Base-by-base conservation (phyloP, 805 yeast genomes). In the Lachancea fermentati region DNA sequence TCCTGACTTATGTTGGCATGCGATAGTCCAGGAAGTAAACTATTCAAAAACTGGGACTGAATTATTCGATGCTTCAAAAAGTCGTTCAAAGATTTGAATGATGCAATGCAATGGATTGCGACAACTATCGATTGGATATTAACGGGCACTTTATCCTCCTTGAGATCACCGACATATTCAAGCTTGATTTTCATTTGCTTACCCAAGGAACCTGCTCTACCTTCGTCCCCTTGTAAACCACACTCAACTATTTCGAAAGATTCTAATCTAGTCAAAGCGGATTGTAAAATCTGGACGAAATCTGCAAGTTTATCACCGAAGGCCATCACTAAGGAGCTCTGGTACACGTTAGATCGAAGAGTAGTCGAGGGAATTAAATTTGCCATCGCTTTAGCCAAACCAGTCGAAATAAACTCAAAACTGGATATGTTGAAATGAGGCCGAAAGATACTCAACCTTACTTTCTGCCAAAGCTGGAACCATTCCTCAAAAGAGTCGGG, bases 331-430 rank as follows among this genome's bases (percentile, higher is more conserved):
- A 85, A 79, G 2, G 79, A 64, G 16, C 49, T 52, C 46, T 66
- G 60, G 29, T 76, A 67, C 12, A 53, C 54, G n/a, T 65, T 53
- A 15, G 57, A 62, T 19, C 56, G 58, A 12, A 45, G 46, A 1
- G 59, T 58, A 32, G 47, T 48, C 11, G 29, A 48, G 4, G 51
- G 43, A 32, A 59, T 41, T 13, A 45, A 36, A 17, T 55, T 52
- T 32, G 61, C 43, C 19, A 49, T 37, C 18, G 41, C 25, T 7
- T 51, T 47, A 5, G 82, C 68, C 5, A 85, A 57, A 0, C 88
- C 88, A 2, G 88, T 82, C 2, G 82, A 72, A 4, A 79, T 69
- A 25, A 88, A 65, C 55, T 87, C 95, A 62, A 79, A 85, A 43
- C 89, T 80, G 0, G 95, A 85, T 4, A 83, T 64, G 4, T 50